Evolutionary conservation across 768 basidiomycete genomes (phyloP).

Genomic region (Naganishia antarctica): DNA sequence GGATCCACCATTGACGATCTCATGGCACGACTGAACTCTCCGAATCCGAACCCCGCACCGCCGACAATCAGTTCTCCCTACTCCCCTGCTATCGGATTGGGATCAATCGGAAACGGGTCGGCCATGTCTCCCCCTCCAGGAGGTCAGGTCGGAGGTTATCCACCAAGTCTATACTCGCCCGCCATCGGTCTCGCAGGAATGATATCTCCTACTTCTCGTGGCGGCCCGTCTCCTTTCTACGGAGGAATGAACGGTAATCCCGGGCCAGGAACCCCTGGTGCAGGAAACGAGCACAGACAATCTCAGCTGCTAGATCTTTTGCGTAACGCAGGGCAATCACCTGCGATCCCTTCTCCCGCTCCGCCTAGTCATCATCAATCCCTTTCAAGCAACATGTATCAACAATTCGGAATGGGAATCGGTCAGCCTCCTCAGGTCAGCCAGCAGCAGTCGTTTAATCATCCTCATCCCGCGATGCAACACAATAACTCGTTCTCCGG

Average conservation of each 20-base stretch:
- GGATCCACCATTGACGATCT: slow-evolving; percentile 19
- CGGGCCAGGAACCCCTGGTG: neutral
- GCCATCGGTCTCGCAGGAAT: neutral
- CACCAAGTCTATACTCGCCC: neutral
- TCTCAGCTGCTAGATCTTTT: slow-evolving; percentile 13
- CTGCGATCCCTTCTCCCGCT: neutral
- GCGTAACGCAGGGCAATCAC: slow-evolving; percentile 9
- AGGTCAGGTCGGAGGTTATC: neutral
- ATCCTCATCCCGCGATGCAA: slow-evolving; percentile 18
- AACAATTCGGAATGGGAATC: slow-evolving; percentile 1
- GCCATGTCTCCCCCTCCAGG: neutral
- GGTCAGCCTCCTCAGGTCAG: neutral
- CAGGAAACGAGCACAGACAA: neutral
- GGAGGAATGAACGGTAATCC: neutral
- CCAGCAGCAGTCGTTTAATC: neutral
- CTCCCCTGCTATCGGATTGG: neutral
- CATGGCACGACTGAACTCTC: slow-evolving; percentile 5
- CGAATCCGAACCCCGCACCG: slow-evolving; percentile 7
- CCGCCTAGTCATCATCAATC: neutral
- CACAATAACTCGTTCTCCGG: slow-evolving; percentile 20
- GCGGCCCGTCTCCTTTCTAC: slow-evolving; percentile 1
- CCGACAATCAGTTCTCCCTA: slow-evolving; percentile 12
- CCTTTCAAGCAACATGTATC: neutral
- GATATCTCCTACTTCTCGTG: slow-evolving; percentile 7
- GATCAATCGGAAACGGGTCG: neutral